Evolutionary conservation across 2,329 filamentous ascomycete species (phyloP).

Genomic region (Xylaria sp.): DNA sequence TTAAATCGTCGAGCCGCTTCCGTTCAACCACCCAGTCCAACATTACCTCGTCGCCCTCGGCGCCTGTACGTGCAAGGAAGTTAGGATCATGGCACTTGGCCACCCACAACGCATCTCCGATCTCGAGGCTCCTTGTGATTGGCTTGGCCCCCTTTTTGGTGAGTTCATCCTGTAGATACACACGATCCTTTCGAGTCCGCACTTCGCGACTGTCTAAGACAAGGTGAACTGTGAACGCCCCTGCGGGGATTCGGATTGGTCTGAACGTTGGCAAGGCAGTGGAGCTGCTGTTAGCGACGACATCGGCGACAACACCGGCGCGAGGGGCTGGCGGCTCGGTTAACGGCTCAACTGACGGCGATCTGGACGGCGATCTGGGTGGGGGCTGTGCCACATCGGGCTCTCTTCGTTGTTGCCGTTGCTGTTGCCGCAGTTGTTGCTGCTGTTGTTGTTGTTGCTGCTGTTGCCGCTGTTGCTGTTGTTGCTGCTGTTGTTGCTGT

Average conservation of each 20-base stretch:
- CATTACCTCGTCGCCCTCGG: slow-evolving; percentile 63
- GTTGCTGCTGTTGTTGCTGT: slow-evolving; percentile 8
- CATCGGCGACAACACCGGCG: slow-evolving; percentile 30
- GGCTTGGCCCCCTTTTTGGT: slow-evolving; percentile 59
- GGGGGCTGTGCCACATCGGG: slow-evolving; percentile 10
- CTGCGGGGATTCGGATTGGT: slow-evolving; percentile 57
- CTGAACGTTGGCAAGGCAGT: slow-evolving; percentile 43
- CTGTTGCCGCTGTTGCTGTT: slow-evolving; percentile 6
- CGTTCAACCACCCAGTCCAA: slow-evolving; percentile 78
- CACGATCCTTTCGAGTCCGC: slow-evolving; percentile 64
- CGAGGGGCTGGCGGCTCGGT: slow-evolving; percentile 16
- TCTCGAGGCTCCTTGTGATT: slow-evolving; percentile 61
- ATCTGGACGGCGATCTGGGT: slow-evolving; percentile 13
- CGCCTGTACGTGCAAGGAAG: slow-evolving; percentile 51
- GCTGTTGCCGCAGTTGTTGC: slow-evolving; percentile 7
- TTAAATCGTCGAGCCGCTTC: slow-evolving; percentile 73
- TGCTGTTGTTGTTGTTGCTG: slow-evolving; percentile 11
- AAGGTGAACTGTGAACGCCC: slow-evolving; percentile 65
- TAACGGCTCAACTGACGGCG: slow-evolving; percentile 24
- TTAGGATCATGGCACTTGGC: slow-evolving; percentile 61
- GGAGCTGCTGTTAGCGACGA: slow-evolving; percentile 37
- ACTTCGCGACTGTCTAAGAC: slow-evolving; percentile 72
- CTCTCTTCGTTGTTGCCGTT: slow-evolving; percentile 9
- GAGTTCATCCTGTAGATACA: slow-evolving; percentile 71
- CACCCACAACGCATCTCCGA: slow-evolving; percentile 76